Percentiles rank a stretch among this genome's conserved stretches.
phyloP scores from a whole-genome alignment of 352 stramenopile species.

The Phytophthora macrochlamydospora region DNA sequence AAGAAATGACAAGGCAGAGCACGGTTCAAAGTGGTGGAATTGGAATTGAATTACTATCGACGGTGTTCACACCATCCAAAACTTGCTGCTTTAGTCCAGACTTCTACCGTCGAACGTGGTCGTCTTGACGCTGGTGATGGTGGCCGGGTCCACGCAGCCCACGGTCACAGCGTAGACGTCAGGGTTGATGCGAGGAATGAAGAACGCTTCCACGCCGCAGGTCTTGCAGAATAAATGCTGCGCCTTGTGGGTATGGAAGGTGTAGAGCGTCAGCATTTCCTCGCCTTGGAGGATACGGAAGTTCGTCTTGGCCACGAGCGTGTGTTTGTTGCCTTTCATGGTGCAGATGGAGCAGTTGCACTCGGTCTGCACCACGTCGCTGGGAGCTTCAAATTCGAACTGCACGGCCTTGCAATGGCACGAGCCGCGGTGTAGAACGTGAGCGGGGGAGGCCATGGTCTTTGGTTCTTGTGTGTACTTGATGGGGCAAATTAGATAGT shows the following conservation, averaged over 20 bases:
- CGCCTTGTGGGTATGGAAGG: slow-evolving; percentile 81
- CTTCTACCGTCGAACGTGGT: slow-evolving; percentile 76
- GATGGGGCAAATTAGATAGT: neutral
- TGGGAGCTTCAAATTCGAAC: slow-evolving; percentile 72
- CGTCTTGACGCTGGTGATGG: slow-evolving; percentile 60
- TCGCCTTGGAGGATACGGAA: slow-evolving; percentile 60
- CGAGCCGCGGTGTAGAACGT: slow-evolving; percentile 44
- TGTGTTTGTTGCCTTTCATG: slow-evolving; percentile 79
- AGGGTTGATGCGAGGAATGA: slow-evolving; percentile 80
- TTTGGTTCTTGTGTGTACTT: neutral
- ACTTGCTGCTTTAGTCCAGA: slow-evolving; percentile 48
- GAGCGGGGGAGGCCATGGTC: neutral
- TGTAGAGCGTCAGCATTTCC: slow-evolving; percentile 73
- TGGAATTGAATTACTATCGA: no score
- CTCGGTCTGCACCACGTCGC: slow-evolving; percentile 59
- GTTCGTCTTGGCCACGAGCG: slow-evolving; percentile 56
- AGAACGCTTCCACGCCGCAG: slow-evolving; percentile 84
- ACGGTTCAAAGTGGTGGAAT: no score
- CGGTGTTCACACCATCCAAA: no score
- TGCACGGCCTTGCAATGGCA: slow-evolving; percentile 78
- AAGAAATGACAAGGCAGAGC: no score
- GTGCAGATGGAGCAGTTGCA: slow-evolving; percentile 89
- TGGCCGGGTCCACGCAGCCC: slow-evolving; percentile 60
- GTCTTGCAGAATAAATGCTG: slow-evolving; percentile 83
- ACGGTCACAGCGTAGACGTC: slow-evolving; percentile 81